These are phyloP conservation scores for Penicillium glabrum DNA, from an alignment of 2,329 filamentous ascomycete species.

Conservation along the genomic window DNA sequence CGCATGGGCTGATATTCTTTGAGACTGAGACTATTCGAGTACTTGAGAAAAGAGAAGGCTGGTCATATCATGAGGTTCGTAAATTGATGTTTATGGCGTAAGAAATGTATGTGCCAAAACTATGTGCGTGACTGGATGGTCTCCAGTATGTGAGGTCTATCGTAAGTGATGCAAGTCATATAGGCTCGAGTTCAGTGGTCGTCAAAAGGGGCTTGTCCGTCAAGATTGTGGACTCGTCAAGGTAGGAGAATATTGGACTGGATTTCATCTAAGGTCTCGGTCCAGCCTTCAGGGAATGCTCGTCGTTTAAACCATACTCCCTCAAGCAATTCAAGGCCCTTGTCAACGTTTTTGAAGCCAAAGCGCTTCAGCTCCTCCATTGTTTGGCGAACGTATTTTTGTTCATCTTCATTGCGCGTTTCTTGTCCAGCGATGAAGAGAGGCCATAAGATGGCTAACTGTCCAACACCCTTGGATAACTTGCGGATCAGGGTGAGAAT, in stretches of 20 bases:
- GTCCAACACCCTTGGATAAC: conserved; percentile 34
- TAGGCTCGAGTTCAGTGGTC: background rate
- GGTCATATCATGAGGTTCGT: background rate
- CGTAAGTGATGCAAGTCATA: background rate
- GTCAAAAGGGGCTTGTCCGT: background rate
- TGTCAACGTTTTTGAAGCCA: conserved; percentile 31
- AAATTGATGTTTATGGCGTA: background rate
- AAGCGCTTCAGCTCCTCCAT: conserved; percentile 10
- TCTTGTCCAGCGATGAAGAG: conserved; percentile 37
- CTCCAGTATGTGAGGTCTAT: background rate
- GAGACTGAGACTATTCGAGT: background rate
- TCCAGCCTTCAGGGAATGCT: conserved; percentile 33
- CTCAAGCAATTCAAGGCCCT: conserved; percentile 30
- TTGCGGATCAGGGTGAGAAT: conserved; percentile 31
- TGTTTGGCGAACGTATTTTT: conserved; percentile 32
- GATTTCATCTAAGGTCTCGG: conserved; percentile 32
- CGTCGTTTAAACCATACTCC: conserved; percentile 33
- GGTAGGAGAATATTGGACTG: conserved; percentile 35
- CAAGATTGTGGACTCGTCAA: conserved; percentile 7
- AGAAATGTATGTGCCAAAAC: background rate
- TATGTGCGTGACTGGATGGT: background rate
- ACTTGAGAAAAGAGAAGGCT: background rate
- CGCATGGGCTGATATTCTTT: background rate
- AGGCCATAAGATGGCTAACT: conserved; percentile 34
- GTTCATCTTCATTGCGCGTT: conserved; percentile 27